phyloP scores from a whole-genome alignment of 2,329 filamentous ascomycete genomes.

The Rhynchosporium secalis region DNA sequence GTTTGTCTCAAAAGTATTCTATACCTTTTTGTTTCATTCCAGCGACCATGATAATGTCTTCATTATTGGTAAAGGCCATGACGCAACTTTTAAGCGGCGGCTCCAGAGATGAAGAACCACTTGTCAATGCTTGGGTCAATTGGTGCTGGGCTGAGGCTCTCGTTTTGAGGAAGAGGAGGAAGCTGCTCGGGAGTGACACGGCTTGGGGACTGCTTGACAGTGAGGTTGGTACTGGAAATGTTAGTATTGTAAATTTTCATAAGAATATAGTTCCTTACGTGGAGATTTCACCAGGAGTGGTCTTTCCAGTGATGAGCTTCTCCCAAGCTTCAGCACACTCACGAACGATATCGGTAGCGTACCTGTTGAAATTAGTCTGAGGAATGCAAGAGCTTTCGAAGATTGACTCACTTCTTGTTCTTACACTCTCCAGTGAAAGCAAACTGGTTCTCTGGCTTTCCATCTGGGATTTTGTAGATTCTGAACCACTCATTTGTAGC shows the following conservation, averaged over 20 bases:
- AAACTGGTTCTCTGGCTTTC: conserved; percentile 99
- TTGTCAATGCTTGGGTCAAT: conserved; percentile 98
- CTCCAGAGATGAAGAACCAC: conserved; percentile 99
- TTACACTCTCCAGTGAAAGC: conserved; percentile 99
- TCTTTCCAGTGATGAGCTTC: conserved; percentile 90
- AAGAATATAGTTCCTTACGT: conserved; percentile 60
- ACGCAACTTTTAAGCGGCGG: conserved; percentile 66
- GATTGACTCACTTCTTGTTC: conserved; percentile 79
- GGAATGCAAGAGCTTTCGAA: background rate
- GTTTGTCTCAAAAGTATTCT: conserved; percentile 19
- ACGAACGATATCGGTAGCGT: conserved; percentile 91
- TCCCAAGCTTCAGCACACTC: conserved; percentile 98
- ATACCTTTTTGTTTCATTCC: conserved; percentile 21
- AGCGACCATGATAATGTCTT: conserved; percentile 19
- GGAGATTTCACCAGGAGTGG: conserved; percentile 71
- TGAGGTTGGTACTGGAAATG: conserved; percentile 71
- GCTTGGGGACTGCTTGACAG: conserved; percentile 71
- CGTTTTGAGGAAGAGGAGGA: conserved; percentile 72
- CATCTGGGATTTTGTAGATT: conserved; percentile 99
- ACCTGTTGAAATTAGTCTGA: conserved; percentile 50
- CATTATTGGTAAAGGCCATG: conserved; percentile 11
- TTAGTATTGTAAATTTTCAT: conserved; percentile 35
- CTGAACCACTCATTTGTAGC: conserved; percentile 99
- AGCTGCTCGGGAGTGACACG: conserved; percentile 70
- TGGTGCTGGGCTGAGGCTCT: conserved; percentile 81